Base-by-base conservation (phyloP, 2,329 filamentous ascomycete genomes). In the Claviceps sp. region DNA sequence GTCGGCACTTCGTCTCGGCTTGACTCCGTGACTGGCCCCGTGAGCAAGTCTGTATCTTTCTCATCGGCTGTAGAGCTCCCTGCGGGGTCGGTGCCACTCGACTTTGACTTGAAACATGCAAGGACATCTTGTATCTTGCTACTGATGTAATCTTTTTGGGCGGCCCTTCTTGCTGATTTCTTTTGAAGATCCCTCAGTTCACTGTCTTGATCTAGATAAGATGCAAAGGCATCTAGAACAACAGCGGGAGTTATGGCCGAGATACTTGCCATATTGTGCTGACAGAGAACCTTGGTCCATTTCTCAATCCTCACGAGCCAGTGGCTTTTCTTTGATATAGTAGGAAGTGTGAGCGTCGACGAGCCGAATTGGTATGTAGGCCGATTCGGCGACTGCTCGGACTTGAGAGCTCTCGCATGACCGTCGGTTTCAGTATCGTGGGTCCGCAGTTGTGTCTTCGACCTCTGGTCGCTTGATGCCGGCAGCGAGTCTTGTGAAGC, bases 281-380 rank as follows among this genome's bases (percentile, higher is more conserved):
- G 46, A 48, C 56, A 60, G 40, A 70, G 66, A 5, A 60, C 58
- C 14, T 60, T 59, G 30, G 60, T 56, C 68, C 68, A 70, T 49
- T 64, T 63, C 48, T 63, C 60, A 51, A 69, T 64, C 48, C 66
- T 58, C n/a, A 56, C 56, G n/a, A 56, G 54, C 68, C 67, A 70
- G 4, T 65, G 63, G 10, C 64, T 64, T 14, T 62, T 57, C 24
- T 45, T 59, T 61, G 8, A 59, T 40, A 66, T 57, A 7, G 53
- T 56, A 5, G 66, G 66, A 8, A 68, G 54, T 40, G 57, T 58
- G 47, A 66, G 61, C 30, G 53, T 54, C 37, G 55, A 17, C 11
- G 56, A 54, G 38, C 55, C 56, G n/a, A 54, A 45, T 13, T 50
- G 52, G 50, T 58, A 68, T 2, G 57, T 44, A 2, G 56, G 58